phyloP scores from a whole-genome alignment of 2,329 filamentous ascomycete genomes.

The Thelonectria rubi region DNA sequence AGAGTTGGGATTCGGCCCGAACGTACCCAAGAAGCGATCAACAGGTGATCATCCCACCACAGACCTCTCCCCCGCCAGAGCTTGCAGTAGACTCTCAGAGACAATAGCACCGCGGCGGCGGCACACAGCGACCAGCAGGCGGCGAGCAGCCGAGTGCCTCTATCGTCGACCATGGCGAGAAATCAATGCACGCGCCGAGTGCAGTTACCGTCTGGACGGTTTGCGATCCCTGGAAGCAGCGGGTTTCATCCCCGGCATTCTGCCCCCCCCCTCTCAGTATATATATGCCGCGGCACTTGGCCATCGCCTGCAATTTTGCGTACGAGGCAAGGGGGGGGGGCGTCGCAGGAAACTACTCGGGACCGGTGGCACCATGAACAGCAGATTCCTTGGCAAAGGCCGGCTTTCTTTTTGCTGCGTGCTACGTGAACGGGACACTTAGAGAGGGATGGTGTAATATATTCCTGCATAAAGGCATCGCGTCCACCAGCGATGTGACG shows the following conservation, averaged over 20 bases:
- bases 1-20: background rate
- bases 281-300: background rate
- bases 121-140: conserved; percentile 44
- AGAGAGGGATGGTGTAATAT: background rate
- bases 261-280: background rate
- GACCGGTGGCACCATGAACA: conserved; percentile 25
- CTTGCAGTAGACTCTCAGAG: conserved; percentile 50
- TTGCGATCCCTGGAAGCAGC: background rate
- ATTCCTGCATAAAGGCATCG: background rate
- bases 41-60: conserved; percentile 50
- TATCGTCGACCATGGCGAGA: conserved; percentile 36
- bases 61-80: conserved; percentile 46
- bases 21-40: conserved; percentile 49
- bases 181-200: conserved; percentile 1
- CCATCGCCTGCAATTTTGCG: background rate
- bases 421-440: background rate
- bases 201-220: background rate
- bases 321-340: background rate
- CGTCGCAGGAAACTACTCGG: too few species aligned
- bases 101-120: conserved; percentile 40
- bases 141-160: conserved; percentile 43
- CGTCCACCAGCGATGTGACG: background rate
- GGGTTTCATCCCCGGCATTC: background rate
- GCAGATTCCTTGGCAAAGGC: conserved; percentile 27
- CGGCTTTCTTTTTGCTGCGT: conserved; percentile 11